Percentiles rank a stretch among this genome's conserved stretches.
phyloP scores from a whole-genome alignment of 352 stramenopile species.

The Pythium aristosporum region DNA sequence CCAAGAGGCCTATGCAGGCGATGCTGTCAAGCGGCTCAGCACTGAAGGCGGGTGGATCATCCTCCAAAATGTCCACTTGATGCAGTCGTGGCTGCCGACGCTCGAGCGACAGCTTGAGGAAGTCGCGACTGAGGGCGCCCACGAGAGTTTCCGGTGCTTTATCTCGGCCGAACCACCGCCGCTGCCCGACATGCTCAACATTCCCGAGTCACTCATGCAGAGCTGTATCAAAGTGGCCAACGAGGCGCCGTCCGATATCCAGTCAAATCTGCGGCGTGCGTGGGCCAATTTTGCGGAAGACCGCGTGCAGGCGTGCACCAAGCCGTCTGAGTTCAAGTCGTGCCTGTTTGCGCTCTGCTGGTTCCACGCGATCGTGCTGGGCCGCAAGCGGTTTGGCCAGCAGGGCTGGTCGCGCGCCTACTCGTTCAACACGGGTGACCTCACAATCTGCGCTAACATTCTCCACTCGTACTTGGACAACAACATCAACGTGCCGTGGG shows the following conservation, averaged over 20 bases:
- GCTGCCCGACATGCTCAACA: constrained; percentile 94
- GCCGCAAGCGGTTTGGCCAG: constrained; percentile 90
- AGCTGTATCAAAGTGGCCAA: constrained; percentile 96
- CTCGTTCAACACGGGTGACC: constrained; percentile 95
- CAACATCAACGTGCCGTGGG: constrained; percentile 91
- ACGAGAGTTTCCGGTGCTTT: constrained; percentile 95
- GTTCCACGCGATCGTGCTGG: constrained; percentile 96
- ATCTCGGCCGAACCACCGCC: constrained; percentile 94
- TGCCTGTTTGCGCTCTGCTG: constrained; percentile 95
- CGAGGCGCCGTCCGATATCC: constrained; percentile 94
- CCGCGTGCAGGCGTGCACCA: constrained; percentile 82
- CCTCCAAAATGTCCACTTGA: constrained; percentile 95
- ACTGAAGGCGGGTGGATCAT: constrained; percentile 95
- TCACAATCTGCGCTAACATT: constrained; percentile 95
- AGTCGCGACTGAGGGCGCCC: constrained; percentile 82
- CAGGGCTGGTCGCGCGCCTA: constrained; percentile 94
- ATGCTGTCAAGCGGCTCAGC: constrained; percentile 89
- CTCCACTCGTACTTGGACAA: constrained; percentile 93
- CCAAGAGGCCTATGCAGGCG: constrained; percentile 92
- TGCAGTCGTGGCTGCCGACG: constrained; percentile 94
- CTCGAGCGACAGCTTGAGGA: constrained; percentile 93
- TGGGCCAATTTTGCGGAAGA: constrained; percentile 95
- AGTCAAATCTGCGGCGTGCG: constrained; percentile 92
- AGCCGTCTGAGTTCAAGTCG: constrained; percentile 91
- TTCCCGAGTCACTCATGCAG: constrained; percentile 95